Evolutionary conservation across 2,329 filamentous ascomycete genomes (phyloP).

Genomic region (Penicillium sp.): DNA sequence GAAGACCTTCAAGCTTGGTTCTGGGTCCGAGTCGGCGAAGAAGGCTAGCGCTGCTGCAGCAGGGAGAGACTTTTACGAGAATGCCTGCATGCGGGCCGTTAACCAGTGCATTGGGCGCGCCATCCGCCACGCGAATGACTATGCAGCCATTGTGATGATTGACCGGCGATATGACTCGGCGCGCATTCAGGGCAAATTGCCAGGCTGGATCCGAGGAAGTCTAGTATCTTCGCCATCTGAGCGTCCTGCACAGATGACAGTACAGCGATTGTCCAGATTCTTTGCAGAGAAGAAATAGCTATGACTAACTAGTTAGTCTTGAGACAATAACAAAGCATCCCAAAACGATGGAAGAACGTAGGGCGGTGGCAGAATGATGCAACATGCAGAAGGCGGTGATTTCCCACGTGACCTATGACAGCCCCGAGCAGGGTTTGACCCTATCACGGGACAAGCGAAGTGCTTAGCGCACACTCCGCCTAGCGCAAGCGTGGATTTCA

Average conservation of each 20-base stretch:
- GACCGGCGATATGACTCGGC: conserved; percentile 73
- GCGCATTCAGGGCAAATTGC: conserved; percentile 72
- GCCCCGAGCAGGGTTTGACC: conserved; percentile 28
- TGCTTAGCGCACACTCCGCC: conserved; percentile 39
- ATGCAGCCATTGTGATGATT: conserved; percentile 81
- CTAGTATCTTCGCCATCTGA: conserved; percentile 39
- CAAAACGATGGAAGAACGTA: not conserved
- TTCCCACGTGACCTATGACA: conserved; percentile 8
- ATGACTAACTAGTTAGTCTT: not conserved
- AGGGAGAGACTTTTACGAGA: conserved; percentile 81
- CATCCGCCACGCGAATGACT: conserved; percentile 82
- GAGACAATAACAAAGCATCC: not conserved
- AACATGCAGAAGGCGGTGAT: not conserved
- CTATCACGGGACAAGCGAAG: conserved; percentile 37
- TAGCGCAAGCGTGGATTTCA: conserved; percentile 34
- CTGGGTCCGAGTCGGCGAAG: conserved; percentile 27
- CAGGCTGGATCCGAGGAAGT: conserved; percentile 78
- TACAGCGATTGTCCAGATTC: conserved; percentile 32
- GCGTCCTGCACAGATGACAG: conserved; percentile 24
- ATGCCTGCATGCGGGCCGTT: conserved; percentile 91
- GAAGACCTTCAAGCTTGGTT: conserved; percentile 40
- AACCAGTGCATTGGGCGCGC: conserved; percentile 95
- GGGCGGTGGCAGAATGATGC: conserved; percentile 5
- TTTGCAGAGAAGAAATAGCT: conserved; percentile 23
- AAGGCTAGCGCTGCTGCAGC: conserved; percentile 44